phyloP scores from a whole-genome alignment of 108 stramenopile species.

The Ochromonas danica region DNA sequence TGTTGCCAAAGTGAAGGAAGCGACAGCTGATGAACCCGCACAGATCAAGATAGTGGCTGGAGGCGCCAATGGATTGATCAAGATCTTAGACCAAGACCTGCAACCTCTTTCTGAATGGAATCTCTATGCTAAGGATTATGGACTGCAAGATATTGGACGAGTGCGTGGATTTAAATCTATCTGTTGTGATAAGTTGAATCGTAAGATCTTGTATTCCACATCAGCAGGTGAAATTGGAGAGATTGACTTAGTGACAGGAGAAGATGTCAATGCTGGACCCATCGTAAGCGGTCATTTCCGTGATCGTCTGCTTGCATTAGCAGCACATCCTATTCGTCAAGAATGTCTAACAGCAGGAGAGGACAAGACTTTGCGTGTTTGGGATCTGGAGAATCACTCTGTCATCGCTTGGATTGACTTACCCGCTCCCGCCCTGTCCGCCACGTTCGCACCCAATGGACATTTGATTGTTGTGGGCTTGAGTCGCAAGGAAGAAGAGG shows the following conservation, averaged over 20 bases:
- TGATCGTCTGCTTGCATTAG: neutral
- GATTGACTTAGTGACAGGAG: neutral
- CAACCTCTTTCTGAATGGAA: neutral
- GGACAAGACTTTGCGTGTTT: constrained; percentile 30
- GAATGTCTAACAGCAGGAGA: constrained; percentile 8
- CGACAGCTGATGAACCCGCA: neutral
- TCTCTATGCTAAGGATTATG: constrained; percentile 1
- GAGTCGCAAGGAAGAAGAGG: neutral
- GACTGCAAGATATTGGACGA: constrained; percentile 3
- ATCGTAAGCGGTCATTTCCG: constrained; percentile 13
- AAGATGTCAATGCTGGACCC: constrained; percentile 11
- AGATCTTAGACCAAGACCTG: neutral
- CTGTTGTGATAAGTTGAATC: neutral
- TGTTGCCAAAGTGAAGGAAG: neutral
- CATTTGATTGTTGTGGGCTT: constrained; percentile 26
- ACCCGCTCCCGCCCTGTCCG: neutral
- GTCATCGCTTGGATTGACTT: constrained; percentile 5
- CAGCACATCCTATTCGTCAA: neutral
- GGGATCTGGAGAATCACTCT: neutral
- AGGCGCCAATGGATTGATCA: neutral
- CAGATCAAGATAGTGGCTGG: neutral
- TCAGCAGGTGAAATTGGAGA: constrained; percentile 7
- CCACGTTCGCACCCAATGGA: constrained; percentile 19
- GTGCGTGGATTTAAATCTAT: constrained; percentile 5
- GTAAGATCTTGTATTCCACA: constrained; percentile 20